Base-by-base conservation (phyloP, 257 asterid species). In the Anisodus acutangulus region DNA sequence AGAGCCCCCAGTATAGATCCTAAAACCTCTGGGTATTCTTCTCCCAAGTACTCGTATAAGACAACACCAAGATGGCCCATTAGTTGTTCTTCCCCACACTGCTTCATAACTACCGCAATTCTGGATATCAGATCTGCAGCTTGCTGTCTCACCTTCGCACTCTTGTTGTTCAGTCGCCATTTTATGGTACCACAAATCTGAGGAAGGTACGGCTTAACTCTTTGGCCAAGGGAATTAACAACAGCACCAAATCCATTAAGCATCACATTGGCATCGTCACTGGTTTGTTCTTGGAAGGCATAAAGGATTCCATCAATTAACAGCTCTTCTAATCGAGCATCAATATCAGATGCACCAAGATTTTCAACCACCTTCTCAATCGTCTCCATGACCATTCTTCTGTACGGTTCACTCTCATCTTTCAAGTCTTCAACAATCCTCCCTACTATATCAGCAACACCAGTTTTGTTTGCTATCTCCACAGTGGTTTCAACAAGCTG, bases 31-130 rank as follows among this genome's bases (percentile, higher is more conserved):
- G 98, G 98, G 80, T 95, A 95, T 78, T 95, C 97, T 89, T 95
- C 98, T 19, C 98, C 98, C 82, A 95, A 87, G 79, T 95, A 93
- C 89, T 95, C 95, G 2, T 93, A 95, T 81, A 95, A 83, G 6
- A 95, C 95, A n/a, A 93, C 98, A 80, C 98, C 98, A 60, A 95
- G 97, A 82, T 95, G 97, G 84, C 98, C 97, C 97, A 95, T 93
- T 68, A 95, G 87, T 82, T 95, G 97, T 83, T 95, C 98, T 87
- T 93, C 97, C 81, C 95, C 94, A 84, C 97, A 92, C 88, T 95
- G 95, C 81, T 92, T 95, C 98, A 95, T 92, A 60, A 95, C 97
- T 84, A 94, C 98, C 11, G 97, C 97, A 87, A 95, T 93, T 85
- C 97, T 89, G 49, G 97, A 95, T 67, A 93, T 95, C 43, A 92